A percentile compares a stretch with the other conserved stretches of the same genome.
phyloP scores from a whole-genome alignment of 305 asterid species.

The Rubia occidens region DNA sequence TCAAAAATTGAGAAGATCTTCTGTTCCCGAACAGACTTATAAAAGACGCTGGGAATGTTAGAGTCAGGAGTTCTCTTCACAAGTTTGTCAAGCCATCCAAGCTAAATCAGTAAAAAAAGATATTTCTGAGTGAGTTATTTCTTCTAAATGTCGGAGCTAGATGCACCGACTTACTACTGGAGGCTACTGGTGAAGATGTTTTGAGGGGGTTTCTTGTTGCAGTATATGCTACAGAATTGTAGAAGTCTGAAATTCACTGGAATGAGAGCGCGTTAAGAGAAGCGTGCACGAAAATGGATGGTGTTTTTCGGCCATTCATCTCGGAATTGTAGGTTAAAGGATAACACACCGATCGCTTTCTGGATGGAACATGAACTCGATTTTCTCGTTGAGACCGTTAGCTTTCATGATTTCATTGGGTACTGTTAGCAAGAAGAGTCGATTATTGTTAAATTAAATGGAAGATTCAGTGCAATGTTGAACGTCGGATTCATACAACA shows the following conservation, averaged over 20 bases:
- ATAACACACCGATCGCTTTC: constrained; percentile 94
- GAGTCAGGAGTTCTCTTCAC: constrained; percentile 68
- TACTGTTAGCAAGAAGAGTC: no score
- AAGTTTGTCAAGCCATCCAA: constrained; percentile 62
- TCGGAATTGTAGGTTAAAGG: constrained; percentile 73
- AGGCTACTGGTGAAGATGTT: constrained; percentile 90
- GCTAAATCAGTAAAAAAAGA: constrained; percentile 43
- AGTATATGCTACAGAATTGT: constrained; percentile 64
- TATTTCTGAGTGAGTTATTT: constrained; percentile 58
- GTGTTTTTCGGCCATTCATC: constrained; percentile 44
- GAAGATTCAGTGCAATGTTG: no score
- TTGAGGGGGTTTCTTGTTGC: constrained; percentile 96
- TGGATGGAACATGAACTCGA: constrained; percentile 84
- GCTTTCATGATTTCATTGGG: neutral
- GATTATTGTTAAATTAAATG: no score
- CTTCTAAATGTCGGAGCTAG: constrained; percentile 40
- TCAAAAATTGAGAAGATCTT: constrained; percentile 76
- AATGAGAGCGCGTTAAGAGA: constrained; percentile 32
- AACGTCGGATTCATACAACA: no score
- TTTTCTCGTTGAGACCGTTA: constrained; percentile 28
- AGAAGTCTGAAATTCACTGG: constrained; percentile 23
- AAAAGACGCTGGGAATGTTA: constrained; percentile 81
- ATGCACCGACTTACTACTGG: constrained; percentile 74
- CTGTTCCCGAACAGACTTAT: constrained; percentile 68
- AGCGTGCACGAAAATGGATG: constrained; percentile 60